A percentile compares a stretch with the other conserved stretches of the same genome.
Conservation (phyloP, 2,329 filamentous ascomycete genomes). For the Penicillium digitatum region DNA sequence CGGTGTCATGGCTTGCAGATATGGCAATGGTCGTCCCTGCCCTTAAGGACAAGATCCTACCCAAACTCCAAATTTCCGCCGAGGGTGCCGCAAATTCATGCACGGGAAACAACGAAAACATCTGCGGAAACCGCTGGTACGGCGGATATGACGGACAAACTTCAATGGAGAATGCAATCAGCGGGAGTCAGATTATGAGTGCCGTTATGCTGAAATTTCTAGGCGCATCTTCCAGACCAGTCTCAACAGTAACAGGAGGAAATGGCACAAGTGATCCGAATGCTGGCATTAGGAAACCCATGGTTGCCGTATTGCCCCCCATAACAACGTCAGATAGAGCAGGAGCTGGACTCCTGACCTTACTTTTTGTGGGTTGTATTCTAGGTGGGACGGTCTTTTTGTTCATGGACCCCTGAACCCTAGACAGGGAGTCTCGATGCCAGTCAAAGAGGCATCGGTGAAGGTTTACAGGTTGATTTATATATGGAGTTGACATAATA, state of each 20-base stretch:
- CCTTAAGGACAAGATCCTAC: conserved; percentile 52
- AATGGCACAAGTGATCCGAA: neutral
- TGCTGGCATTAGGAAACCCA: neutral
- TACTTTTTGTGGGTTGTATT: neutral
- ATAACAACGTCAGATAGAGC: conserved; percentile 1
- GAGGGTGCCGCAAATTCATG: conserved; percentile 59
- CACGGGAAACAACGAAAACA: conserved; percentile 54
- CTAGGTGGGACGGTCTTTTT: neutral
- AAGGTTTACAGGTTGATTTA: neutral
- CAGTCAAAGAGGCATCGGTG: neutral
- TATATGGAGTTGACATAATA: neutral
- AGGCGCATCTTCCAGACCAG: neutral
- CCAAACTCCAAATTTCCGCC: conserved; percentile 56
- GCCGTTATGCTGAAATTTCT: conserved; percentile 1
- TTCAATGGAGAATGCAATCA: conserved; percentile 68
- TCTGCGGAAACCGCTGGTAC: conserved; percentile 63
- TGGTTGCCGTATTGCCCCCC: neutral
- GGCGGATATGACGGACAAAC: conserved; percentile 51
- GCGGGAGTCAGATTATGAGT: conserved; percentile 56
- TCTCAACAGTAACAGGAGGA: conserved; percentile 1
- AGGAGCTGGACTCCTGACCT: neutral
- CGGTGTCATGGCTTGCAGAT: conserved; percentile 62
- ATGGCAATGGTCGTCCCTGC: conserved; percentile 59
- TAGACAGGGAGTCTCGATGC: no score
- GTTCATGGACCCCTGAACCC: neutral